A percentile compares a stretch with the other conserved stretches of the same genome.
These are phyloP conservation scores for Rhododendron griersonianum DNA, from an alignment of 148 eudicot species.

Conservation along the genomic window DNA sequence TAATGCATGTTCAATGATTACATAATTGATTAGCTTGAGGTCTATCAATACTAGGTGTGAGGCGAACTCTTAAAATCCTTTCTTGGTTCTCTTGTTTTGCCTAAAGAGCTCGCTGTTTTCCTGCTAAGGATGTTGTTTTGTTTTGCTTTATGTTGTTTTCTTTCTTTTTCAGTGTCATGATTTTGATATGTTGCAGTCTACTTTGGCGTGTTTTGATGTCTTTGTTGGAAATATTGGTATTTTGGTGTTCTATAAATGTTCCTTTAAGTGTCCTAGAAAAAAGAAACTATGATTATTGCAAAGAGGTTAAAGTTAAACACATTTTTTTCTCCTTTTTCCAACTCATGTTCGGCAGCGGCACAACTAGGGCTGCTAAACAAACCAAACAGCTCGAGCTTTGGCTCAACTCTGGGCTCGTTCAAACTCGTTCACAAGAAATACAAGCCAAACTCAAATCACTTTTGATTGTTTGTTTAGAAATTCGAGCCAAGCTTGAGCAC, in stretches of 20 bases:
- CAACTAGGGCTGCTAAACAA: too few relatives aligned
- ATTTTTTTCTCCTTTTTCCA: too few relatives aligned
- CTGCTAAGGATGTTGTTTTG: neutral
- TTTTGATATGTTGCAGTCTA: neutral
- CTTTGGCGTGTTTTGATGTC: neutral
- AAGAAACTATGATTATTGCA: neutral
- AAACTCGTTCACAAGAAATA: too few relatives aligned
- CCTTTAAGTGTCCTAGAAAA: neutral
- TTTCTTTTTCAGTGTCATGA: neutral
- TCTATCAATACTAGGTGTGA: neutral
- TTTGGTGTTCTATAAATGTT: neutral
- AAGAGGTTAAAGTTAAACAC: too few relatives aligned
- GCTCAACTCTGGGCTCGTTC: too few relatives aligned
- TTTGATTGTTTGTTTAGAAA: too few relatives aligned
- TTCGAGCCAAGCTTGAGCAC: too few relatives aligned
- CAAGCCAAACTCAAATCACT: too few relatives aligned
- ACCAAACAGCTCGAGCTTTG: too few relatives aligned
- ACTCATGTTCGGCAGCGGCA: too few relatives aligned
- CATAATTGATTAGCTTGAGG: neutral
- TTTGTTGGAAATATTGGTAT: neutral
- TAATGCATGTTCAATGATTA: neutral
- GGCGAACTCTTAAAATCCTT: neutral
- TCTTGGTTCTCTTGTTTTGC: neutral
- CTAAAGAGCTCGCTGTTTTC: neutral
- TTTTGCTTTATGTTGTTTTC: neutral